phyloP scores from a whole-genome alignment of 441 rosid species.

The Euphorbia celastroides region DNA sequence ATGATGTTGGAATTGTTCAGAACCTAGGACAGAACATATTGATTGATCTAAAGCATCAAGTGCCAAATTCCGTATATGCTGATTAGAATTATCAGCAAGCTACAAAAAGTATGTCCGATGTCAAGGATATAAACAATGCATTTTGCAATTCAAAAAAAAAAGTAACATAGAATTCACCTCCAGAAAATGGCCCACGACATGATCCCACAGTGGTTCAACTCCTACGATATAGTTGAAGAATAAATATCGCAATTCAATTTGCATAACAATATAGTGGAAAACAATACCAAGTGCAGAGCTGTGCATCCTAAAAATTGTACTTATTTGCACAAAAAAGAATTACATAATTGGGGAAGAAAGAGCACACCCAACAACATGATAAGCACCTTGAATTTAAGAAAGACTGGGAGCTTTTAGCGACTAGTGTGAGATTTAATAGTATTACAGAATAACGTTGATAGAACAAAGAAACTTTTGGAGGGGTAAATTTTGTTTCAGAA shows the following conservation, averaged over 20 bases:
- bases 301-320: neutral
- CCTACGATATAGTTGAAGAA: conserved; percentile 40
- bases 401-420: neutral
- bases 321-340: neutral
- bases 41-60: conserved; percentile 95
- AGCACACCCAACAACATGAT: neutral
- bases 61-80: conserved; percentile 75
- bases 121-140: conserved; percentile 27
- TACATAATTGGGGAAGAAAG: neutral
- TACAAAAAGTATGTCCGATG: conserved; percentile 41
- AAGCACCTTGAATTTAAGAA: neutral
- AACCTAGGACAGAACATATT: conserved; percentile 88
- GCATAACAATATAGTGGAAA: neutral
- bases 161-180: conserved; percentile 50
- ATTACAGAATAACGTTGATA: neutral
- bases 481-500: neutral
- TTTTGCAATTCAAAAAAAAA: conserved; percentile 20
- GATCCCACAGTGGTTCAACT: conserved; percentile 95
- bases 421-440: conserved; percentile 4
- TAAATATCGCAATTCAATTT: conserved; percentile 1
- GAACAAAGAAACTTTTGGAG: neutral
- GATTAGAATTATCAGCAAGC: conserved; percentile 91
- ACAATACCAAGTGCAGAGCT: neutral
- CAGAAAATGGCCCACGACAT: conserved; percentile 84
- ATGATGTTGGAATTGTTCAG: conserved; percentile 65